phyloP scores from a whole-genome alignment of 495 filamentous ascomycete species.

The Neurospora sp. region DNA sequence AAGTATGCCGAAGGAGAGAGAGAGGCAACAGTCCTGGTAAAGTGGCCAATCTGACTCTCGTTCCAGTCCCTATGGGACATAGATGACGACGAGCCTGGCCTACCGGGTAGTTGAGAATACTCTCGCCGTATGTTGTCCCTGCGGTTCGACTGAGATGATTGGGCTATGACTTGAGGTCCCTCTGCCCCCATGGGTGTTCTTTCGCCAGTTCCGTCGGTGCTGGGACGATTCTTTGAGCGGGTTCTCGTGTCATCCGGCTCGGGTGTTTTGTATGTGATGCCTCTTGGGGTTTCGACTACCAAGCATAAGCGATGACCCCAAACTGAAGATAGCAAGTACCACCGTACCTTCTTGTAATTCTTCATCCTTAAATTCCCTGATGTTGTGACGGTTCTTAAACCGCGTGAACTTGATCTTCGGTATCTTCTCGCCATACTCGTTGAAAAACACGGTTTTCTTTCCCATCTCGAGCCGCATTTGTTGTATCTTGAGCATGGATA shows the following conservation, averaged over 20 bases:
- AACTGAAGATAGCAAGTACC: neutral
- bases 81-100: neutral
- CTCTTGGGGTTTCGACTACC: slow-evolving; percentile 5
- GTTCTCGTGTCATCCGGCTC: neutral
- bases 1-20: neutral
- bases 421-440: slow-evolving; percentile 4
- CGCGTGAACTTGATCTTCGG: slow-evolving; percentile 8
- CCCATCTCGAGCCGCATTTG: slow-evolving; percentile 3
- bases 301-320: neutral
- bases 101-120: neutral
- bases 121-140: neutral
- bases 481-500: slow-evolving; percentile 14
- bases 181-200: neutral
- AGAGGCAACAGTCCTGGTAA: neutral
- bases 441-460: slow-evolving; percentile 13
- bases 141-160: neutral
- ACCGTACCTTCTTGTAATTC: neutral
- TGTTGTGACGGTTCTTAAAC: slow-evolving; percentile 9
- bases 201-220: neutral
- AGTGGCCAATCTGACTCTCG: accelerated
- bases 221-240: neutral
- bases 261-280: slow-evolving; percentile 7
- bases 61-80: neutral
- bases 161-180: neutral
- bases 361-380: neutral